These are phyloP conservation scores for Nicotiana tabacum DNA, from an alignment of 257 asterid genomes.

Conservation along the genomic window DNA sequence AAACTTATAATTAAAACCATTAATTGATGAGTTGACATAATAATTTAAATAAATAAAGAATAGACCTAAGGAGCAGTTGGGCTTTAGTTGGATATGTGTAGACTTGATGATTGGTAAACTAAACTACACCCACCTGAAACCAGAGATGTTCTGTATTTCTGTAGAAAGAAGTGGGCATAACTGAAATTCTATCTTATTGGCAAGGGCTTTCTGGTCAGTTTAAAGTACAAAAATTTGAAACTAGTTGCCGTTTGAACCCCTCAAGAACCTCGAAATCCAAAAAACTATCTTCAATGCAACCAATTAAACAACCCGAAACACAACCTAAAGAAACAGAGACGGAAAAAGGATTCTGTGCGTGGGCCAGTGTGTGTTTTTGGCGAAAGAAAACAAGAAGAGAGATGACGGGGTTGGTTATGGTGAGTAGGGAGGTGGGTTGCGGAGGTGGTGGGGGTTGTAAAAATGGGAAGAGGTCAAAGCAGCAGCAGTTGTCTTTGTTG, in stretches of 20 bases:
- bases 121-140: background rate
- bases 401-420: constrained; percentile 69
- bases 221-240: background rate
- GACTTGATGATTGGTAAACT: background rate
- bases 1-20: background rate
- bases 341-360: background rate
- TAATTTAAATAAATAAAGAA: background rate
- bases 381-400: background rate
- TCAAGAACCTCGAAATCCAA: constrained; percentile 4
- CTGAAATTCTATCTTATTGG: background rate
- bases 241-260: background rate
- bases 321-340: background rate
- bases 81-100: background rate
- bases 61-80: background rate
- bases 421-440: constrained; percentile 54
- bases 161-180: background rate
- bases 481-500: constrained; percentile 54
- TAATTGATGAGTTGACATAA: background rate
- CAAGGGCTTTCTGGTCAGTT: constrained; percentile 1
- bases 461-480: constrained; percentile 33
- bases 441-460: constrained; percentile 24
- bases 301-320: background rate
- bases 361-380: background rate
- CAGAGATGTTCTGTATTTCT: background rate
- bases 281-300: constrained; percentile 1